Evolutionary conservation across 306 rosid species (phyloP).

Genomic region (Sophora flavescens): DNA sequence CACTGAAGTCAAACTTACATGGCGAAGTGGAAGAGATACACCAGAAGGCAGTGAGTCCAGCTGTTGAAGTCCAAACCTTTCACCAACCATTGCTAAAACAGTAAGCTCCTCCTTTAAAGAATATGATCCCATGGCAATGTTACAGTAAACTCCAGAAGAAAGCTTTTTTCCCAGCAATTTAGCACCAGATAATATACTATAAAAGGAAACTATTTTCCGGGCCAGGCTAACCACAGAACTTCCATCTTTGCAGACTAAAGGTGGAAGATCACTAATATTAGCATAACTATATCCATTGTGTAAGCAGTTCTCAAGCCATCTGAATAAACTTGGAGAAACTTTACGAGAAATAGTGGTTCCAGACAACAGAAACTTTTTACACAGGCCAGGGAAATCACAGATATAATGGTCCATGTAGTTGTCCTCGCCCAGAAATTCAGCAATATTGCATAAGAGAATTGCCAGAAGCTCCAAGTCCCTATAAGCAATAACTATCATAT

Average conservation of each 20-base stretch:
- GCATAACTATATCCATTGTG: conserved; percentile 67
- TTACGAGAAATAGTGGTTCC: conserved; percentile 55
- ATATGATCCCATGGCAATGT: conserved; percentile 76
- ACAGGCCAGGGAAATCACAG: conserved; percentile 88
- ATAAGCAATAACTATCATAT: conserved; percentile 39
- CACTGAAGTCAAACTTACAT: conserved; percentile 64
- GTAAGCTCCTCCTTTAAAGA: conserved; percentile 85
- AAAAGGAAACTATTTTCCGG: conserved; percentile 77
- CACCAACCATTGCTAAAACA: conserved; percentile 97
- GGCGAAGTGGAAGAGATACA: conserved; percentile 89
- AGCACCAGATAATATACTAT: conserved; percentile 90
- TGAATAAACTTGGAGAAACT: conserved; percentile 82
- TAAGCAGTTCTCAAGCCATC: conserved; percentile 95
- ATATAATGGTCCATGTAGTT: conserved; percentile 88
- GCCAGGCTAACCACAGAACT: conserved; percentile 84
- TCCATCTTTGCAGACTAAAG: conserved; percentile 71
- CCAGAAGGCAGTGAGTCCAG: conserved; percentile 95
- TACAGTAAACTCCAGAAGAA: conserved; percentile 84
- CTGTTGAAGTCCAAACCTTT: conserved; percentile 93
- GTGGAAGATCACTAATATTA: conserved; percentile 67
- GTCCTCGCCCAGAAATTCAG: conserved; percentile 72
- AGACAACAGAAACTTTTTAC: conserved; percentile 54
- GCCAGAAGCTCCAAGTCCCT: conserved; percentile 93
- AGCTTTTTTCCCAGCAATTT: conserved; percentile 76
- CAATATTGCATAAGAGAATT: conserved; percentile 73